Percentiles rank a stretch among this genome's conserved stretches.
phyloP scores from a whole-genome alignment of 2,329 filamentous ascomycete species.

The Westerdykella ornata region DNA sequence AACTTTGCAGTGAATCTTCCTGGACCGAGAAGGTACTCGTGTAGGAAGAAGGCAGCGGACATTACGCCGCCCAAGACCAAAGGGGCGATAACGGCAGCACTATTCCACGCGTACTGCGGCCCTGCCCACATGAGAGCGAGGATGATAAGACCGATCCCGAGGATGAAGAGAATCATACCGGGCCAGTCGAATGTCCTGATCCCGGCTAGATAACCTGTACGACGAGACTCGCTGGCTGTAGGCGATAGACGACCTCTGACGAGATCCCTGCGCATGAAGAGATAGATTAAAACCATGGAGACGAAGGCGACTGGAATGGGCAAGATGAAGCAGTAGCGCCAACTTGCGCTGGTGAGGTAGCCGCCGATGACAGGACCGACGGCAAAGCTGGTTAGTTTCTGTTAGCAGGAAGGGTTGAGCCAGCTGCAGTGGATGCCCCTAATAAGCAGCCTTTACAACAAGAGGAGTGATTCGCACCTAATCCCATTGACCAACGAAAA shows the following conservation, averaged over 20 bases:
- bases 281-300: constrained; percentile 49
- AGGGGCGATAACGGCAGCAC: constrained; percentile 49
- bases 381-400: constrained; percentile 41
- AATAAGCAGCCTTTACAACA: not conserved
- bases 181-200: constrained; percentile 43
- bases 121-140: constrained; percentile 50
- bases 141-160: constrained; percentile 34
- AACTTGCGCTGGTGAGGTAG: constrained; percentile 50
- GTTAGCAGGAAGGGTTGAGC: not conserved
- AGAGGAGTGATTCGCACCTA: constrained; percentile 21
- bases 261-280: constrained; percentile 54
- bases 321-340: constrained; percentile 63
- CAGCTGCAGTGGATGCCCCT: too few relatives aligned
- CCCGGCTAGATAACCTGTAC: constrained; percentile 29
- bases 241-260: constrained; percentile 46
- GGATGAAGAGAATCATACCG: constrained; percentile 30
- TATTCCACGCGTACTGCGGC: constrained; percentile 51
- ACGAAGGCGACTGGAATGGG: constrained; percentile 34
- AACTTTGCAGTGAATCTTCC: constrained; percentile 42
- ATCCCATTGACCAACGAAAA: constrained; percentile 58
- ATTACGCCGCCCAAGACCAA: constrained; percentile 47
- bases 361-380: constrained; percentile 58
- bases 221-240: constrained; percentile 20
- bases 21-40: constrained; percentile 50
- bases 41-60: constrained; percentile 46